These are phyloP conservation scores for Spergularia bocconei DNA, from an alignment of 148 eudicot genomes.

Conservation along the genomic window DNA sequence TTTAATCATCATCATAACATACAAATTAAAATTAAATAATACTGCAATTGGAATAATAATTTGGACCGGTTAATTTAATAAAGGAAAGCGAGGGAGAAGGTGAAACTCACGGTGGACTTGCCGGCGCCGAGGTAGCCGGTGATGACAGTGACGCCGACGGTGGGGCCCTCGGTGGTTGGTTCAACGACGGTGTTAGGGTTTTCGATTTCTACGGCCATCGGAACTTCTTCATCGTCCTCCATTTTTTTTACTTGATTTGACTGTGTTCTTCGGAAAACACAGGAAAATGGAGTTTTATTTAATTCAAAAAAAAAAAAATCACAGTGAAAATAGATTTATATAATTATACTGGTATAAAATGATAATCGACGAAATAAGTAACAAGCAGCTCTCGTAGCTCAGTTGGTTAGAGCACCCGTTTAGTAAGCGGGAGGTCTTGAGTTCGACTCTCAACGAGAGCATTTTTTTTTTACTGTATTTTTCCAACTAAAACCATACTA, in stretches of 20 bases:
- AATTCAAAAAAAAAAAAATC: no score
- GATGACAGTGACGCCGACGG: slow-evolving; percentile 86
- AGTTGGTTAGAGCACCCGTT: slow-evolving; percentile 33
- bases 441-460: slow-evolving; percentile 29
- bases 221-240: slow-evolving; percentile 59
- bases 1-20: background rate
- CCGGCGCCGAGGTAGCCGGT: slow-evolving; percentile 98
- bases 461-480: background rate
- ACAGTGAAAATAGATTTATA: no score
- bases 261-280: no score
- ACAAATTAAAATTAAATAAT: background rate
- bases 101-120: slow-evolving; percentile 67
- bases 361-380: background rate
- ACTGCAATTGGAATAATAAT: background rate
- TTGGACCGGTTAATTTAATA: no score
- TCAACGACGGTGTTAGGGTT: slow-evolving; percentile 12
- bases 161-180: slow-evolving; percentile 31
- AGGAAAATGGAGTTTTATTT: no score
- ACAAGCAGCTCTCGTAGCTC: slow-evolving; percentile 26
- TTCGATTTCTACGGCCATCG: slow-evolving; percentile 12
- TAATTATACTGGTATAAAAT: background rate
- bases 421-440: slow-evolving; percentile 33
- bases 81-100: background rate
- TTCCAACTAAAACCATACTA: no score
- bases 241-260: slow-evolving; percentile 23